Base-by-base conservation (phyloP, 2,329 filamentous ascomycete species). In the Tolypocladium ovalisporum region DNA sequence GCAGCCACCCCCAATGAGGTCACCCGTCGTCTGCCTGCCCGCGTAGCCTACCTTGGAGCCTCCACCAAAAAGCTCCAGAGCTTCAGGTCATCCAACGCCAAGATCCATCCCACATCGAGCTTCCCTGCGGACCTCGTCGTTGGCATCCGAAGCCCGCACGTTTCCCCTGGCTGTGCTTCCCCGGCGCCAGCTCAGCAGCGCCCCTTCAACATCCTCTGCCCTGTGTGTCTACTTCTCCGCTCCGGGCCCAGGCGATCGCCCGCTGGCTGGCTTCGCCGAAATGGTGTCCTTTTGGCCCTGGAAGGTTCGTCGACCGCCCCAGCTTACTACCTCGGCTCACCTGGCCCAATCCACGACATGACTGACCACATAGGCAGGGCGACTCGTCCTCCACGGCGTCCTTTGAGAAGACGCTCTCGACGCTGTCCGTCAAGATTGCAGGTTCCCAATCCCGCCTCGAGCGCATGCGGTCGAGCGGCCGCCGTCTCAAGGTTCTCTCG, bases 321-420 rank as follows among this genome's bases (percentile, higher is more conserved):
- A 15, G 9, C 35, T 29, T n/a, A n/a, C n/a, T n/a, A n/a, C 24
- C 27, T 24, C 15, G 2, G 4, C 24, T 24, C 53, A 47, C 24
- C 52, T 40, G n/a, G 9, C 42, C 24, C 27, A 19, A 39, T 36
- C 7, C 47, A 24, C 39, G 42, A 37, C 49, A 40, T 35, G 40
- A 39, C 61, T 68, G 56, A 68, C 37, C n/a, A 29, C 44, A 22
- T n/a, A 22, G 51, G 39, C 66, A 96, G 90, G 83, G 84, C 73
- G 82, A 89, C 67, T 82, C 87, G 70, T 88, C 83, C 69, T 96
- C 92, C 63, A 88, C 94, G 32, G 92, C 91, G 55, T 89, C 87
- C 4, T 99, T 97, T 69, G 94, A 99, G 75, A 97, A 92, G 78
- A 85, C 87, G 2, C 85, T 99, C 35, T 89, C 90, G 12, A 80